A percentile compares a stretch with the other conserved stretches of the same genome.
Evolutionary conservation across 2,329 filamentous ascomycete genomes (phyloP).

Genomic region (Gyromitra esculenta): DNA sequence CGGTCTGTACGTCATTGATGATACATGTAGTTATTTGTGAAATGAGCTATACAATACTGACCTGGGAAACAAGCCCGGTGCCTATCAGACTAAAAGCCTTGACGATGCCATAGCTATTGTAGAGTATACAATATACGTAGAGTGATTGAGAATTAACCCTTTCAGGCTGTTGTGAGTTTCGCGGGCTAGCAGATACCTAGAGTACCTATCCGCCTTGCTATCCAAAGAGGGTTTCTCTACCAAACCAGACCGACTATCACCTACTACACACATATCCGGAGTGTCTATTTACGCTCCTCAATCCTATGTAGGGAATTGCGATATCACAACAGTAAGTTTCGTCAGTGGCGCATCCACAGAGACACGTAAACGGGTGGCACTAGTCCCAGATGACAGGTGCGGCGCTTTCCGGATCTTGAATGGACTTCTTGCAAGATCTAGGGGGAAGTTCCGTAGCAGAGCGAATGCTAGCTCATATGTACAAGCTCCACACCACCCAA

Average conservation of each 20-base stretch:
- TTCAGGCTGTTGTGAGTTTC: not conserved
- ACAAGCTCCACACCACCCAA: not conserved
- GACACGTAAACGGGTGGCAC: not conserved
- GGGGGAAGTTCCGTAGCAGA: conserved; percentile 18
- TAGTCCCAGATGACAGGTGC: conserved; percentile 10
- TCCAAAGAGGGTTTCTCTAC: not conserved
- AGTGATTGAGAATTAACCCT: not conserved
- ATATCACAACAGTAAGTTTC: conserved; percentile 13
- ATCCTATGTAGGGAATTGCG: not conserved
- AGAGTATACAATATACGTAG: no score
- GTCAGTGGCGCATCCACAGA: conserved; percentile 23
- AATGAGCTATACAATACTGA: not conserved
- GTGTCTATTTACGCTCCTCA: not conserved
- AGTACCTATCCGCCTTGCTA: not conserved
- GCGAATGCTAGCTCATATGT: not conserved
- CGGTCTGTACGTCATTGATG: conserved; percentile 1
- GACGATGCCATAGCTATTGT: no score
- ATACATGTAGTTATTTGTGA: not conserved
- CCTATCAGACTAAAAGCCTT: not conserved
- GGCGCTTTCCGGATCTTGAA: conserved; percentile 16
- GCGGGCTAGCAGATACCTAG: no score
- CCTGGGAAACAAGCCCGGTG: not conserved
- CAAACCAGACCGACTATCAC: not conserved
- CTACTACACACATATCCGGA: not conserved
- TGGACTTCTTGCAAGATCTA: conserved; percentile 19